Evolutionary conservation across 2,329 filamentous ascomycete species (phyloP).

Genomic region (Hawksworthiomyces lignivorus): DNA sequence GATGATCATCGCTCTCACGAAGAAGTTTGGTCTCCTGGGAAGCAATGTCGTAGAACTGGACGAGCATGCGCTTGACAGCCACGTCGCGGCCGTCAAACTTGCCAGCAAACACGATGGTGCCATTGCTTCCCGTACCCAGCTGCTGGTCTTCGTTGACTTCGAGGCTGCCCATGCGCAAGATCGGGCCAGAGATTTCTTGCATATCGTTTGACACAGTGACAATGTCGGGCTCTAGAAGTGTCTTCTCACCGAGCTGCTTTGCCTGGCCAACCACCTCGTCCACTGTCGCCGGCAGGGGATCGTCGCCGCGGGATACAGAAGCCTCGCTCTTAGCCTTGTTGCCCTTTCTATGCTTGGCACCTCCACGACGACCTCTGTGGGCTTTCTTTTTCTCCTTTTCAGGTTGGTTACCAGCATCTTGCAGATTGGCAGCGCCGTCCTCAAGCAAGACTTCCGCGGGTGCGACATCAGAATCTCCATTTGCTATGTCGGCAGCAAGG

Average conservation of each 20-base stretch:
- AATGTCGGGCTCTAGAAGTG: slow-evolving; percentile 54
- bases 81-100: slow-evolving; percentile 89
- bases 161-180: slow-evolving; percentile 55
- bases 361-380: slow-evolving; percentile 64
- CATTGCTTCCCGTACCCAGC: slow-evolving; percentile 79
- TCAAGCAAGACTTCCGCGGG: too few species aligned
- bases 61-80: slow-evolving; percentile 93
- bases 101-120: slow-evolving; percentile 94
- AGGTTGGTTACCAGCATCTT: too few species aligned
- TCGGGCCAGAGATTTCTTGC: slow-evolving; percentile 50
- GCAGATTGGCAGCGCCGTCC: too few species aligned
- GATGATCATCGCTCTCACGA: slow-evolving; percentile 89
- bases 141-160: slow-evolving; percentile 57
- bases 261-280: slow-evolving; percentile 56
- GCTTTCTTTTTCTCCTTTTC: slow-evolving; percentile 56
- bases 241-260: slow-evolving; percentile 45
- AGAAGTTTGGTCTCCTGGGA: slow-evolving; percentile 87
- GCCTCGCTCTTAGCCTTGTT: slow-evolving; percentile 38
- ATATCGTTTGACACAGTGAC: slow-evolving; percentile 50
- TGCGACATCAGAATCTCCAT: too few species aligned
- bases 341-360: slow-evolving; percentile 57
- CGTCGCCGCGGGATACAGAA: slow-evolving; percentile 43
- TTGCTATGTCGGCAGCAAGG: too few species aligned
- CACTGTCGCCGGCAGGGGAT: slow-evolving; percentile 36
- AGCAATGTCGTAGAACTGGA: slow-evolving; percentile 92